Base-by-base conservation (phyloP, 441 rosid genomes). In the Pelargonium hybrid region DNA sequence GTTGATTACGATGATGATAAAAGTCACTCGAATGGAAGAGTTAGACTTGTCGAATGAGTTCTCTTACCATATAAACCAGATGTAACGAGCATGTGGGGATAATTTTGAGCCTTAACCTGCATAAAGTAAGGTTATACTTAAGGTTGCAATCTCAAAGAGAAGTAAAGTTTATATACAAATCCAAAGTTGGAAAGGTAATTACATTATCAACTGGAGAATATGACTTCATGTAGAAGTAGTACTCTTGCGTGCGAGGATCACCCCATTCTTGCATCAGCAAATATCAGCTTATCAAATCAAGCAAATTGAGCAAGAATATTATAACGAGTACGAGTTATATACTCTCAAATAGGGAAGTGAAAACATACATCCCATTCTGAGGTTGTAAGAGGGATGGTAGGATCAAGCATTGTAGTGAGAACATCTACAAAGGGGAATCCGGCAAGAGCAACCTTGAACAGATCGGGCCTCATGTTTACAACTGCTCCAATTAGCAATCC, bases 371-470 rank as follows among this genome's bases (percentile, higher is more conserved):
- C 94, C 96, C 97, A 93, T 84, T 93, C 98, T 31, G 92, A 76
- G 71, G 98, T 91, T 10, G 98, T 93, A 72, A 93, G 96, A 63
- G 95, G 97, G 66, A 93, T 84, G 15, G 88, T 86, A 69, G 98
- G 97, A 82, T 91, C 98, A 56, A 93, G 88, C 93, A 93, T 91
- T 74, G 96, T 91, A 43, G 98, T 93, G 84, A 93, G 7, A 69
- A 73, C 98, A 82, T 93, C 98, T 50, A 93, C 94, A 63, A 93
- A 93, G 75, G 98, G 98, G 68, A 93, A 97, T 69, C 90, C 95
- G 57, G 95, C 96, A 71, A 93, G 73, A 65, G 84, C 97, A 78
- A 85, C 91, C 86, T 87, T 91, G 80, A 91, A 93, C 79, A 91
- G 82, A 84, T 88, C 95, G 34, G 97, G 97, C 76, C 97, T 88